A percentile compares a stretch with the other conserved stretches of the same genome.
Evolutionary conservation across 192 early-diverging fungal genomes (phyloP).

Genomic region (Backusella tarrabulga): DNA sequence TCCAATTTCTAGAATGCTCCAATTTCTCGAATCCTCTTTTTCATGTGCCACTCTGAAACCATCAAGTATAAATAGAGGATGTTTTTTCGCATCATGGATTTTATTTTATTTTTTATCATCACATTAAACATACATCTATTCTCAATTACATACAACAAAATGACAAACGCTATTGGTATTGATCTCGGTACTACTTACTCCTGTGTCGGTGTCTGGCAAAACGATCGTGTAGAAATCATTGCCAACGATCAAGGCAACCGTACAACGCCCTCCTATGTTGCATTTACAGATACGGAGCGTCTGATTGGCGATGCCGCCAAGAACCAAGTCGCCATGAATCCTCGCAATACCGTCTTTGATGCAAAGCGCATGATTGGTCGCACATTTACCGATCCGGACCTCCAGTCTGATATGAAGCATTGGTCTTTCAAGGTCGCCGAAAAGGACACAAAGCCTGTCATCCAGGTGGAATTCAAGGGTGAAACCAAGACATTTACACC

Average conservation of each 20-base stretch:
- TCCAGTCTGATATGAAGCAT: constrained; percentile 99
- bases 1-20: too few relatives aligned
- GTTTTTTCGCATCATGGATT: too few relatives aligned
- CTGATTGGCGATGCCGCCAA: constrained; percentile 98
- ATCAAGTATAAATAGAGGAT: too few relatives aligned
- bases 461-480: constrained; percentile 93
- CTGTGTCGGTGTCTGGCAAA: constrained; percentile 74
- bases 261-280: constrained; percentile 95
- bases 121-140: too few relatives aligned
- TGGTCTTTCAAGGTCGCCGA: constrained; percentile 90
- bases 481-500: constrained; percentile 94
- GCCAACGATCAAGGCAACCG: constrained; percentile 99
- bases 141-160: too few relatives aligned
- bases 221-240: constrained; percentile 82
- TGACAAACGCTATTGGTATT: constrained; percentile 59
- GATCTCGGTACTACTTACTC: constrained; percentile 98
- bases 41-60: too few relatives aligned
- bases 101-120: too few relatives aligned
- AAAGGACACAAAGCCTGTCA: constrained; percentile 83
- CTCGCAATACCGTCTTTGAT: constrained; percentile 95
- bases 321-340: constrained; percentile 98
- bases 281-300: constrained; percentile 93
- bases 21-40: too few relatives aligned
- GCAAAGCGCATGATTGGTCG: constrained; percentile 98
- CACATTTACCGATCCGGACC: constrained; percentile 81